Evolutionary conservation across 768 basidiomycete genomes (phyloP), one percentile per base, ranked within the genome.

Genomic region (Termitomyces eurrhizus): DNA sequence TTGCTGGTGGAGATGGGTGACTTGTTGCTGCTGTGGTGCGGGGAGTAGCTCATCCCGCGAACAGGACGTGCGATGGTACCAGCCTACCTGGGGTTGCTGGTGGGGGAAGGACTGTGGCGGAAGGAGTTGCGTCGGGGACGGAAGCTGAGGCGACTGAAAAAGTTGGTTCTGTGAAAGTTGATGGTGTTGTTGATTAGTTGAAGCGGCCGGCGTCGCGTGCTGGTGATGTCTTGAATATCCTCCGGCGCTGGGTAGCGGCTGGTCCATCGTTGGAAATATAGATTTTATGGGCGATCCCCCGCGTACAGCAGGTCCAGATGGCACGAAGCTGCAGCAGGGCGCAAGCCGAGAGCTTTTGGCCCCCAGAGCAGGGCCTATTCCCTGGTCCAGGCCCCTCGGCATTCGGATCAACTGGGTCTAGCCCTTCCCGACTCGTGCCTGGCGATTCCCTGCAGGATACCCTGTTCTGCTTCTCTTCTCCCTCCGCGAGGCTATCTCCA

Each of bases 21-120:
- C 41, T 8, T 36, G 52, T 39, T 56, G 53, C 5, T 53, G 52
- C 13, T 37, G 52, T 5, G 39, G 52, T 6, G 37, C 37, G 0
- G 53, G 59, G 24, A 61, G 67, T 50, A 74, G 73, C n/a, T 80
- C 79, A 51, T 81, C 77, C 68, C 78, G 70, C 7, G 77, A 78
- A 63, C 66, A 75, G 16, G 77, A 77, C 0, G 78, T 55, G 41
- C 41, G 53, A 42, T 55, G 53, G 53, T 32, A 55, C 53, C 53
- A 55, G 41, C 41, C 53, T 42, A 11, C 11, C 18, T 42, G 39
- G 1, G 39, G 21, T 35, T 37, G 36, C 41, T 21, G 52, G 16
- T 37, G 12, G 24, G 52, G 39, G 16, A 42, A 55, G 9, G 41
- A n/a, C 41, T 55, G 24, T 1, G 33, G 33, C 3, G 50, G 50